These are phyloP conservation scores for Syncephalastrum racemosum DNA, from an alignment of 371 early-diverging fungal species.

Conservation along the genomic window DNA sequence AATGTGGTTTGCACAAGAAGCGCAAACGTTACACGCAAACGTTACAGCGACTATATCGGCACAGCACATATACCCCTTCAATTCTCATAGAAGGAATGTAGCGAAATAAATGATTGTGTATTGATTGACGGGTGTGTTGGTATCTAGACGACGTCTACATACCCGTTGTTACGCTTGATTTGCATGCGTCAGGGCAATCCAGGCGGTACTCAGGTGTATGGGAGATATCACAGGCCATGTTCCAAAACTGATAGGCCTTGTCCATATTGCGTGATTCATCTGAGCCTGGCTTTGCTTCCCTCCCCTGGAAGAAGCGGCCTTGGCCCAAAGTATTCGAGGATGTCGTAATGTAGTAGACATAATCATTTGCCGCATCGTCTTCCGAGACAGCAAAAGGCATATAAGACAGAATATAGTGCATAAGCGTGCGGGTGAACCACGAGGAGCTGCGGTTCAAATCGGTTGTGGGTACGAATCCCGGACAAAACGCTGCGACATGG, in stretches of 20 bases:
- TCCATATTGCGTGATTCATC: constrained; percentile 25
- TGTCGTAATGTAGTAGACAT: constrained; percentile 32
- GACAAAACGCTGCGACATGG: constrained; percentile 29
- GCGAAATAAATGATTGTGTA: no score
- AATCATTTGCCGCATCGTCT: constrained; percentile 27
- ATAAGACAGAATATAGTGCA: constrained; percentile 16
- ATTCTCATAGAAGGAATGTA: no score
- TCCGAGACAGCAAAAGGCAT: constrained; percentile 31
- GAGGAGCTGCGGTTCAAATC: constrained; percentile 27
- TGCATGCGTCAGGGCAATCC: no score
- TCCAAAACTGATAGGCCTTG: constrained; percentile 28
- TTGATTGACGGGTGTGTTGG: no score
- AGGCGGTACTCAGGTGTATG: constrained; percentile 2
- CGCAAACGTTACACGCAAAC: no score
- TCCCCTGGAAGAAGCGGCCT: constrained; percentile 24
- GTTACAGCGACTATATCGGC: no score
- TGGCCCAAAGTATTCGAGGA: constrained; percentile 11
- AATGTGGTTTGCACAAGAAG: no score
- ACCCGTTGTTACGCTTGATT: no score
- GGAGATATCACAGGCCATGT: constrained; percentile 27
- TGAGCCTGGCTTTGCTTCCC: constrained; percentile 19
- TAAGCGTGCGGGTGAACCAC: constrained; percentile 15
- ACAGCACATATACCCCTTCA: no score
- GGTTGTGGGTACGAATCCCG: constrained; percentile 47
- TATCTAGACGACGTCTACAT: no score